phyloP scores from a whole-genome alignment of 257 asterid species.

The Oldenlandia corymbosa region DNA sequence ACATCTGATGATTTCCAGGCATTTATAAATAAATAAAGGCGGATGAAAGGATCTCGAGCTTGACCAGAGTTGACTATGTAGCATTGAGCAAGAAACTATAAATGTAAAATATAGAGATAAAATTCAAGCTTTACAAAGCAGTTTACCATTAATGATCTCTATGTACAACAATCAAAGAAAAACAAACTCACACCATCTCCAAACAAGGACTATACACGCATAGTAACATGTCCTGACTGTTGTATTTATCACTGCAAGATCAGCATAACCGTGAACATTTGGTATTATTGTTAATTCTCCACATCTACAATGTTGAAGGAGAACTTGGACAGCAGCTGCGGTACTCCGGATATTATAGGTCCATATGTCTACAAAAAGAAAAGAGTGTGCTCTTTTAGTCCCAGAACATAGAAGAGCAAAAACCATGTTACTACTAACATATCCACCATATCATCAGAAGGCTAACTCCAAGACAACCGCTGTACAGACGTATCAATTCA shows the following conservation, averaged over 20 bases:
- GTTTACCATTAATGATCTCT: too few relatives aligned
- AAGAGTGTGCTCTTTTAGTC: conserved; percentile 12
- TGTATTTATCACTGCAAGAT: not conserved
- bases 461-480: not conserved
- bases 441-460: not conserved
- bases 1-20: too few relatives aligned
- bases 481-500: not conserved
- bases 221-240: not conserved
- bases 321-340: conserved; percentile 76
- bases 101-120: too few relatives aligned
- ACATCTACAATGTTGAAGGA: conserved; percentile 51
- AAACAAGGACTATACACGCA: not conserved
- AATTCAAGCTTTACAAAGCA: too few relatives aligned
- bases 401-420: not conserved
- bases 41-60: too few relatives aligned
- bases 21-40: too few relatives aligned
- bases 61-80: too few relatives aligned
- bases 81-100: too few relatives aligned
- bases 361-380: conserved; percentile 57
- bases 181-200: not conserved
- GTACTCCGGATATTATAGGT: conserved; percentile 57
- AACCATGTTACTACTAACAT: not conserved
- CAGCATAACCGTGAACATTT: not conserved
- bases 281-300: not conserved
- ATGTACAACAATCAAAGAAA: not conserved